Conservation (phyloP, 192 early-diverging fungal genomes). For the Radiomyces spectabilis region DNA sequence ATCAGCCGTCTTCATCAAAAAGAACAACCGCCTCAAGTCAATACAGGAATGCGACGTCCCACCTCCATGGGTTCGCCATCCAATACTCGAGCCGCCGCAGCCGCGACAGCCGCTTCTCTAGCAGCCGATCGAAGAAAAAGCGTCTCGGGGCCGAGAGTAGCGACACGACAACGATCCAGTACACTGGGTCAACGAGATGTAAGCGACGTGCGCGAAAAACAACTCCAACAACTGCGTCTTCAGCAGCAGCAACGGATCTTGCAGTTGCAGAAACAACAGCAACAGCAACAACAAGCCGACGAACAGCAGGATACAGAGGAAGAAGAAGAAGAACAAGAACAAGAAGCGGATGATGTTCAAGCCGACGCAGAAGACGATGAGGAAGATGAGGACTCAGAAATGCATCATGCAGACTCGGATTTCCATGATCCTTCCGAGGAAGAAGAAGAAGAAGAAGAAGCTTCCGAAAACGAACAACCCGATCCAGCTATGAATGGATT, state of each 20-base stretch:
- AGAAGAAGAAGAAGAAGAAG: not conserved
- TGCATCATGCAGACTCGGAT: too few relatives aligned
- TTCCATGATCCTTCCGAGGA: too few relatives aligned
- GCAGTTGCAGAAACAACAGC: conserved; percentile 3
- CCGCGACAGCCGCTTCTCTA: not conserved
- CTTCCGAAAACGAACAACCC: not conserved
- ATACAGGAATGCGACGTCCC: conserved; percentile 3
- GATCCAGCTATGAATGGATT: too few relatives aligned
- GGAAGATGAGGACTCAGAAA: too few relatives aligned
- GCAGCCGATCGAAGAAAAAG: not conserved
- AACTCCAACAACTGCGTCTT: conserved; percentile 8
- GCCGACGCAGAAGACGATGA: not conserved
- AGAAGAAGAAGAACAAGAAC: conserved; percentile 9
- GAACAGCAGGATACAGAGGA: conserved; percentile 20
- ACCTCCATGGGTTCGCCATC: too few relatives aligned
- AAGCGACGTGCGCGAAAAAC: conserved; percentile 1
- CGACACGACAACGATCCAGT: conserved; percentile 7
- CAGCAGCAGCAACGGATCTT: conserved; percentile 14
- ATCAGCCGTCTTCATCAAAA: conserved; percentile 7
- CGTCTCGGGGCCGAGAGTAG: not conserved
- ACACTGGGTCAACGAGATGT: conserved; percentile 1
- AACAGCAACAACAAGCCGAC: conserved; percentile 10
- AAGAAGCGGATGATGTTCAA: conserved; percentile 21
- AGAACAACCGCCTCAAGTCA: not conserved
- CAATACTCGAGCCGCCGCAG: too few relatives aligned